Evolutionary conservation across 2,329 filamentous ascomycete species (phyloP), one percentile per base, ranked within the genome.

Genomic region (Acephala macrosclerotiorum): DNA sequence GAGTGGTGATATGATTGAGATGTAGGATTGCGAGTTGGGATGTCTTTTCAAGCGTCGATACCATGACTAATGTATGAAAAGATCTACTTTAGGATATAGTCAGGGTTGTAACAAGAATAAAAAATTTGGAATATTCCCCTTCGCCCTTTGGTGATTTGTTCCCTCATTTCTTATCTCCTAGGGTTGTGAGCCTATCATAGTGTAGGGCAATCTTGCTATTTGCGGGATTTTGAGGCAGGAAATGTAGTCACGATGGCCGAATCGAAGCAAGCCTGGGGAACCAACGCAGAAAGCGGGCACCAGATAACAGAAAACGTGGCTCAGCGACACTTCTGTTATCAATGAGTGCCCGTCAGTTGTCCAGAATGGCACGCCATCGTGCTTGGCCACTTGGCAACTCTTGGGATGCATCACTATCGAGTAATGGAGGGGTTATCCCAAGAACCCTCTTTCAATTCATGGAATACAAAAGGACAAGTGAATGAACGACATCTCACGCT

Each of bases 1-100:
- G 45, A n/a, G 20, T 22, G n/a, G n/a, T 9, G 16, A 33, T 14
- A 3, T 7, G 12, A 4, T 33, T 29, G 49, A 11, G 9, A 3
- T 53, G 49, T 53, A 53, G 14, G 49, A 53, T 53, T 49, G 45
- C 20, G 49, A 33, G 14, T 53, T 26, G 49, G 45, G 25, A 20
- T 14, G n/a, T 22, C 45, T 49, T 53, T 53, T 29, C 25, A 11
- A 53, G 49, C 49, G 49, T 53, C 25, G 49, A 53, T 53, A 53
- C 49, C 49, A 53, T 53, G 49, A 22, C 26, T 53, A 25, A 53
- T 29, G 49, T 53, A 33, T 29, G 26, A 53, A 33, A 29, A 33
- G 29, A 53, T 53, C 22, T 29, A 42, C 38, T 29, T 53, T 14
- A 5, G 49, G 49, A 53, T 53, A 29, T 26, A 14, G 5, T 3